Evolutionary conservation across 768 basidiomycete species (phyloP).

Genomic region (Symmetrospora coprosmae): DNA sequence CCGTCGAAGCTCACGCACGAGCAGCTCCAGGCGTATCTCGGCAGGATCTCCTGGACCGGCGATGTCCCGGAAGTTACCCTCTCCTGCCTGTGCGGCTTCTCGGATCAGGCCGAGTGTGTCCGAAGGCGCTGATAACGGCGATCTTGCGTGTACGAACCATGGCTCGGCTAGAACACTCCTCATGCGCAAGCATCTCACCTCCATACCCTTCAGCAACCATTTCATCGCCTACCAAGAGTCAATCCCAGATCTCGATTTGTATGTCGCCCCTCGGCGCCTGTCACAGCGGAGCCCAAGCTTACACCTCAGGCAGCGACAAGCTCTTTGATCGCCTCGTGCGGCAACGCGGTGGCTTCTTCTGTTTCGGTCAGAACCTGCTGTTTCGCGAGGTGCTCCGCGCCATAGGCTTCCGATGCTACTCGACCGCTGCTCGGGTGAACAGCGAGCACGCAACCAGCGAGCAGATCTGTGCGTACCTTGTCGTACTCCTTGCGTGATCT

Average conservation of each 20-base stretch:
- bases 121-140: background rate
- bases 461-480: background rate
- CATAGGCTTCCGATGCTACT: background rate
- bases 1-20: background rate
- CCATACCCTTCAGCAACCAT: background rate
- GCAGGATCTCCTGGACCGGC: background rate
- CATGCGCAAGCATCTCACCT: background rate
- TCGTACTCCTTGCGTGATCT: background rate
- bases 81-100: background rate
- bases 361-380: slow-evolving; percentile 5
- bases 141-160: too few relatives aligned
- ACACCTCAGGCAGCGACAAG: background rate
- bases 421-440: background rate
- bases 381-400: background rate
- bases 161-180: background rate
- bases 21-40: background rate
- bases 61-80: background rate
- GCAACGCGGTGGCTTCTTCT: background rate
- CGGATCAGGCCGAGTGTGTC: background rate
- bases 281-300: background rate
- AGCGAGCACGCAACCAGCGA: background rate
- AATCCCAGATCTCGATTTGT: background rate
- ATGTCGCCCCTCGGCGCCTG: too few relatives aligned
- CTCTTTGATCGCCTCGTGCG: background rate
- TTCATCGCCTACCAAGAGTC: background rate